Evolutionary conservation across 2,329 filamentous ascomycete genomes (phyloP).

Genomic region (Domatiomyces globalis): DNA sequence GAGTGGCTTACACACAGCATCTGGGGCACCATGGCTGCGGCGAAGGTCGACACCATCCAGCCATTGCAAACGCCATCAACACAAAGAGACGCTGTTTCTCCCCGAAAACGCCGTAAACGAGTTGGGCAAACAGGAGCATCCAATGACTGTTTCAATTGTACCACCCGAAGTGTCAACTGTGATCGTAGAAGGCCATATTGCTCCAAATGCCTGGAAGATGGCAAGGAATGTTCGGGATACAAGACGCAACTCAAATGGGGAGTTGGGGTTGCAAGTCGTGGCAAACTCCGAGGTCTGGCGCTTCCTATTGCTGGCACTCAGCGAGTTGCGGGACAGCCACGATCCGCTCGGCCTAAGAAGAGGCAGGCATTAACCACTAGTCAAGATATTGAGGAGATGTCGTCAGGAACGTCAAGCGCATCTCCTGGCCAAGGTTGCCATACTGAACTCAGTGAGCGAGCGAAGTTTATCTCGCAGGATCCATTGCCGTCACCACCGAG

Average conservation of each 20-base stretch:
- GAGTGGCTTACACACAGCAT: background rate
- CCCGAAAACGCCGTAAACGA: constrained; percentile 65
- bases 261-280: constrained; percentile 84
- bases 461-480: background rate
- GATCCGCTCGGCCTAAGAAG: constrained; percentile 6
- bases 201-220: constrained; percentile 80
- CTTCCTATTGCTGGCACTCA: constrained; percentile 45
- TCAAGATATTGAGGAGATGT: background rate
- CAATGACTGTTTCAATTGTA: constrained; percentile 90
- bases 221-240: constrained; percentile 88
- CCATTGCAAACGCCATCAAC: background rate
- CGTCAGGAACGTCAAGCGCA: background rate
- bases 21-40: constrained; percentile 4
- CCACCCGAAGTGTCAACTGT: constrained; percentile 69
- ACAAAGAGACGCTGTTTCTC: constrained; percentile 7
- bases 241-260: constrained; percentile 96
- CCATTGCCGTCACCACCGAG: background rate
- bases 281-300: constrained; percentile 81
- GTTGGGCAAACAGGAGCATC: constrained; percentile 76
- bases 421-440: background rate
- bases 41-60: constrained; percentile 2
- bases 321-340: constrained; percentile 9
- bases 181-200: constrained; percentile 89
- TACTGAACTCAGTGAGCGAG: background rate
- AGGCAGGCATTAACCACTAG: constrained; percentile 1